Conservation (phyloP, 2,329 filamentous ascomycete species). For the Ophiostoma angusticollis region DNA sequence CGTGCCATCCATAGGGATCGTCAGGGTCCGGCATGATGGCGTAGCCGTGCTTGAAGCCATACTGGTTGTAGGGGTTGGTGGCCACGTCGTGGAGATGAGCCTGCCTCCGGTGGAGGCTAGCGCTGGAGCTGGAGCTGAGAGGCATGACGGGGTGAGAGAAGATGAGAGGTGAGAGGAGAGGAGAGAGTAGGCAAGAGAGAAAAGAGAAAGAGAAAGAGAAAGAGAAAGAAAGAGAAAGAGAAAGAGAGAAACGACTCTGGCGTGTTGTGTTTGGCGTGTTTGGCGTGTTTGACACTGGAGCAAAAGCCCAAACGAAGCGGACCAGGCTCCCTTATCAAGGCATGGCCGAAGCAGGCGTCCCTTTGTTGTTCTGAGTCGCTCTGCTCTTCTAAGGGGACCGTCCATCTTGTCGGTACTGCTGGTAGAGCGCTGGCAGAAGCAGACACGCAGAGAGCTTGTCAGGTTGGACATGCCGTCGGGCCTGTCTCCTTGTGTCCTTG, state of each 20-base stretch:
- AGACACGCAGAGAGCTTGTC: no score
- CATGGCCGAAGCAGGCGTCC: no score
- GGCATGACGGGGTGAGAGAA: neutral
- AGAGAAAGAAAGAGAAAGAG: conserved; percentile 3
- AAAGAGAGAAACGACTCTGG: neutral
- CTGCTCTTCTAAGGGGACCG: no score
- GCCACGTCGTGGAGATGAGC: conserved; percentile 2
- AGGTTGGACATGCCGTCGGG: no score
- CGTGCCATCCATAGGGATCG: conserved; percentile 6
- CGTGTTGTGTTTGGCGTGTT: neutral
- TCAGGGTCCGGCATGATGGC: conserved; percentile 1
- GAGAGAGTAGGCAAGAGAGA: neutral
- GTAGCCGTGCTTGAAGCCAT: conserved; percentile 6
- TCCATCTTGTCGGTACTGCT: no score
- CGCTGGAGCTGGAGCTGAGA: neutral
- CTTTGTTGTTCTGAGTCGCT: no score
- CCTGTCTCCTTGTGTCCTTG: no score
- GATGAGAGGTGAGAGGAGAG: neutral
- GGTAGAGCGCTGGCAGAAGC: no score
- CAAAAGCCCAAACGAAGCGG: no score
- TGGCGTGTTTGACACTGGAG: no score
- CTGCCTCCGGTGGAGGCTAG: neutral
- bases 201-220: neutral
- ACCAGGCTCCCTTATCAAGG: no score
- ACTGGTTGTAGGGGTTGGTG: conserved; percentile 5